Conservation (phyloP, 805 yeast genomes). For the Kodamaea hsintzibuensis region DNA sequence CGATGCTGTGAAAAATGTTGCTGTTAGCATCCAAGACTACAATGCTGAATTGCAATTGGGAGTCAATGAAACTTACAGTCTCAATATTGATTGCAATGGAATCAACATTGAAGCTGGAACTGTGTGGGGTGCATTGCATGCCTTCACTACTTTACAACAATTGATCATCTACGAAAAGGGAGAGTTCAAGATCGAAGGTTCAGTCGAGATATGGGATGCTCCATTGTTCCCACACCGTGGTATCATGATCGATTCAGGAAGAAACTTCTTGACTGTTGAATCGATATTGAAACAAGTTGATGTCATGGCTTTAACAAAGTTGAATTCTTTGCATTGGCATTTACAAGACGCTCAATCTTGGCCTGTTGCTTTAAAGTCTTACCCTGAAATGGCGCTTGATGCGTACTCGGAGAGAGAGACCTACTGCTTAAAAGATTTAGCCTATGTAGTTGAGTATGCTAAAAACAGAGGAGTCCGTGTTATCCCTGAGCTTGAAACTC, state of each 20-base stretch:
- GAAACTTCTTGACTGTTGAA: conserved; percentile 32
- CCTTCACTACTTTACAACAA: conserved; percentile 42
- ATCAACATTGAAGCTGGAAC: conserved; percentile 32
- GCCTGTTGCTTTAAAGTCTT: conserved; percentile 34
- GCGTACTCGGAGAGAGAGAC: conserved; percentile 35
- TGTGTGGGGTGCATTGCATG: conserved; percentile 45
- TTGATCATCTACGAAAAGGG: conserved; percentile 30
- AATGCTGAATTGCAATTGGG: conserved; percentile 32
- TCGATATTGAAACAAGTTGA: conserved; percentile 37
- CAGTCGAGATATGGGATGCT: conserved; percentile 33
- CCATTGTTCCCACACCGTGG: conserved; percentile 43
- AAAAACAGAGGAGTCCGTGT: conserved; percentile 38
- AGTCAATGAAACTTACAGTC: conserved; percentile 37
- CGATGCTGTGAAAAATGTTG: conserved; percentile 6
- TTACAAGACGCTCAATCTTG: conserved; percentile 41
- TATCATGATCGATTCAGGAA: conserved; percentile 37
- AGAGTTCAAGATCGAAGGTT: conserved; percentile 29
- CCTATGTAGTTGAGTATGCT: conserved; percentile 32
- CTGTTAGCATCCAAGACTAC: conserved; percentile 18
- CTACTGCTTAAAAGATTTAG: conserved; percentile 29
- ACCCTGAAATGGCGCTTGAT: conserved; percentile 40
- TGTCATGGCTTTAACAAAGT: conserved; percentile 36
- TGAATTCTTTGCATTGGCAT: conserved; percentile 45
- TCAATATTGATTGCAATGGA: conserved; percentile 16
- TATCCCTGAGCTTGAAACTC: conserved; percentile 43